Evolutionary conservation across 345 rosid genomes (phyloP).

Genomic region (Noccaea caerulescens): DNA sequence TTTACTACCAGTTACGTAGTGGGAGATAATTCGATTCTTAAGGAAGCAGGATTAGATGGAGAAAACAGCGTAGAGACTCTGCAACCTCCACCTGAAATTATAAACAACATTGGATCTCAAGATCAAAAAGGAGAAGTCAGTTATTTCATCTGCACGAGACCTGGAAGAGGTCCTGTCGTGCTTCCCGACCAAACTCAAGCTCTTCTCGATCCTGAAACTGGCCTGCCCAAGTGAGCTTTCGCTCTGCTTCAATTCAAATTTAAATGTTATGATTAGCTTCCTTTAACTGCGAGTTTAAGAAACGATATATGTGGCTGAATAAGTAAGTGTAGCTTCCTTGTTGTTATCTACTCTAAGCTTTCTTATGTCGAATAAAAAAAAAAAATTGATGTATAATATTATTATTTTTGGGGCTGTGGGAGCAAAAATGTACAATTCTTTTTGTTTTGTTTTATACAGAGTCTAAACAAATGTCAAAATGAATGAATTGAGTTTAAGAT

Average conservation of each 20-base stretch:
- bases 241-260: slow-evolving; percentile 1
- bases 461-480: slow-evolving; percentile 28
- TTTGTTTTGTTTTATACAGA: too few species aligned
- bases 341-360: slow-evolving; percentile 37
- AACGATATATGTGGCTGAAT: slow-evolving; percentile 24
- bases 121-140: slow-evolving; percentile 75
- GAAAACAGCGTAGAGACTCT: slow-evolving; percentile 63
- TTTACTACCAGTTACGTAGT: slow-evolving; percentile 64
- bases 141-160: slow-evolving; percentile 90
- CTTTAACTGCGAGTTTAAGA: slow-evolving; percentile 30
- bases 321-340: slow-evolving; percentile 6
- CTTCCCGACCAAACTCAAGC: slow-evolving; percentile 65
- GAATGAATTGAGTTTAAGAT: slow-evolving; percentile 28
- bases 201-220: slow-evolving; percentile 68
- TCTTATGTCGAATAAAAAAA: slow-evolving; percentile 15
- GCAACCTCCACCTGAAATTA: slow-evolving; percentile 47
- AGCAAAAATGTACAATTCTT: not conserved
- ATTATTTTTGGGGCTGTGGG: not conserved
- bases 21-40: slow-evolving; percentile 81
- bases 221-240: slow-evolving; percentile 63
- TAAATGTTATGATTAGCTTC: slow-evolving; percentile 21
- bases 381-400: not conserved
- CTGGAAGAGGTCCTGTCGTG: slow-evolving; percentile 82
- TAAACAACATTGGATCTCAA: slow-evolving; percentile 52
- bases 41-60: slow-evolving; percentile 75